These are phyloP conservation scores for Melocanna baccifera DNA, from an alignment of 176 grass and related monocot genomes.

Conservation along the genomic window DNA sequence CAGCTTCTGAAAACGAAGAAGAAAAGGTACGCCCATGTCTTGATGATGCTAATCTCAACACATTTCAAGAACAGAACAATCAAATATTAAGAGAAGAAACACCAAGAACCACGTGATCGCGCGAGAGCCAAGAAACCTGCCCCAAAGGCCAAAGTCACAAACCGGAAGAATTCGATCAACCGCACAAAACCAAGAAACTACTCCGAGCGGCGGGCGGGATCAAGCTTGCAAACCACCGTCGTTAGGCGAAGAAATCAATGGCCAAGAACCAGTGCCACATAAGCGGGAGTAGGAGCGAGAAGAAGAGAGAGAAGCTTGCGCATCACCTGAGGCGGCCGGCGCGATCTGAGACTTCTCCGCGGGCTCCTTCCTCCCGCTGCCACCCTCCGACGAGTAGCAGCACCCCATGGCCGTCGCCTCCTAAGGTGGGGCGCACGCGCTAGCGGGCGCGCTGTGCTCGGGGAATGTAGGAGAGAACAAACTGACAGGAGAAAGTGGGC, in stretches of 20 bases:
- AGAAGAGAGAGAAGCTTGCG: not conserved
- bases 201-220: not conserved
- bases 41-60: not conserved
- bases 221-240: not conserved
- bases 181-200: not conserved
- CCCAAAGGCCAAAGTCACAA: not conserved
- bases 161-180: slow-evolving; percentile 6
- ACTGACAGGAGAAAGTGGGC: not conserved
- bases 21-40: not conserved
- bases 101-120: not conserved
- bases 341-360: slow-evolving; percentile 27
- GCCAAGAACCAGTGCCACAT: not conserved
- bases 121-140: slow-evolving; percentile 17
- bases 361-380: not conserved
- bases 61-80: not conserved
- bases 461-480: not conserved
- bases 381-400: slow-evolving; percentile 30
- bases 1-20: not conserved
- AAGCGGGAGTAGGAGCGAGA: not conserved
- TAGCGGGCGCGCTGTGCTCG: not conserved
- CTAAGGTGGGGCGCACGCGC: not conserved
- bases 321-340: slow-evolving; percentile 1
- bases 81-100: not conserved
- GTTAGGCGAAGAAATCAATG: not conserved
- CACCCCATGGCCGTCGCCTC: slow-evolving; percentile 32